Evolutionary conservation across 495 filamentous ascomycete genomes (phyloP).

Genomic region (Xylaria flabelliformis): DNA sequence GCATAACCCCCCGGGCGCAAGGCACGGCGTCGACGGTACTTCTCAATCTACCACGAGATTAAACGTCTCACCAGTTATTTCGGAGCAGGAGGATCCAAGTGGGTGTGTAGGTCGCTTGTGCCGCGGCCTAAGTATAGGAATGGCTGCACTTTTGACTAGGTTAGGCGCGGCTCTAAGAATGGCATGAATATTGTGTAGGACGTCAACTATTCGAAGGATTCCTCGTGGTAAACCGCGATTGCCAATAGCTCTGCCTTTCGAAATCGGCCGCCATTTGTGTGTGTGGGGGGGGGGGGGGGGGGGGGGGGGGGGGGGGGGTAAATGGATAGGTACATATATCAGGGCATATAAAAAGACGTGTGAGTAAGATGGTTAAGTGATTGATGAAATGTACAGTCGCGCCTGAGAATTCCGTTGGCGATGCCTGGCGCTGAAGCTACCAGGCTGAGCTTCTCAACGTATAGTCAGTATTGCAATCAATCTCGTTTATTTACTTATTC

Average conservation of each 20-base stretch:
- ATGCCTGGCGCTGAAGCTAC: constrained; percentile 19
- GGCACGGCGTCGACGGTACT: constrained; percentile 49
- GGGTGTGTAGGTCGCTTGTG: constrained; percentile 51
- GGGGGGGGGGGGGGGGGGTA: too few relatives aligned
- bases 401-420: neutral
- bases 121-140: constrained; percentile 51
- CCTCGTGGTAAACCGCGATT: constrained; percentile 45
- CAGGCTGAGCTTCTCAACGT: constrained; percentile 11
- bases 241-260: constrained; percentile 52
- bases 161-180: constrained; percentile 42
- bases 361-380: neutral
- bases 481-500: too few relatives aligned
- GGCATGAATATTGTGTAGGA: constrained; percentile 44
- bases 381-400: neutral
- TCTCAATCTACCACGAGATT: constrained; percentile 50
- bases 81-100: constrained; percentile 33
- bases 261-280: constrained; percentile 42
- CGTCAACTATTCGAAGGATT: constrained; percentile 49
- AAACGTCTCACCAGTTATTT: constrained; percentile 24
- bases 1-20: constrained; percentile 42
- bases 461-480: neutral
- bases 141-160: constrained; percentile 9
- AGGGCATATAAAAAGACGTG: neutral
- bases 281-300: too few relatives aligned
- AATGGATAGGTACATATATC: neutral